These are phyloP conservation scores for Lipomyces yamanashiensis DNA, from an alignment of 805 yeast genomes.

Conservation along the genomic window DNA sequence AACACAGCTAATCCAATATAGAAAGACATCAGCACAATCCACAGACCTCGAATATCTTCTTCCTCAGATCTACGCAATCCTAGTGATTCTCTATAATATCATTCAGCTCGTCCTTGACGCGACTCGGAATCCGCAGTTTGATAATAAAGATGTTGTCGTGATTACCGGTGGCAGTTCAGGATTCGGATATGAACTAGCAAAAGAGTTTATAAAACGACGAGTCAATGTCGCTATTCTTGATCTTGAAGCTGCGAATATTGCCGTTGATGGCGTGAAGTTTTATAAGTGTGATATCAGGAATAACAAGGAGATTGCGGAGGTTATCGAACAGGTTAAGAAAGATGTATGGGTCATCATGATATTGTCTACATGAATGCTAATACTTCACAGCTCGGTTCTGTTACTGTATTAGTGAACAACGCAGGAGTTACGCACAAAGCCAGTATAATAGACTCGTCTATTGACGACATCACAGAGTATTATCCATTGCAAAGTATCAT, in stretches of 20 bases:
- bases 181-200: conserved; percentile 68
- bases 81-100: conserved; percentile 19
- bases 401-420: conserved; percentile 77
- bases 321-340: conserved; percentile 50
- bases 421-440: conserved; percentile 74
- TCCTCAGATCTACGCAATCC: conserved; percentile 23
- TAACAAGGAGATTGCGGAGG: conserved; percentile 50
- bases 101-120: conserved; percentile 1
- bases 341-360: conserved; percentile 32
- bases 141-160: conserved; percentile 61
- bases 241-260: conserved; percentile 45
- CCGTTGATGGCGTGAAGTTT: conserved; percentile 55
- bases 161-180: conserved; percentile 88
- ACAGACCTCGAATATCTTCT: conserved; percentile 11
- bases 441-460: conserved; percentile 57
- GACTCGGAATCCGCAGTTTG: conserved; percentile 1
- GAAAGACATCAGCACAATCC: neutral
- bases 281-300: conserved; percentile 73
- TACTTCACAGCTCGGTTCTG: conserved; percentile 54
- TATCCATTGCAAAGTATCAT: neutral
- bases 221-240: conserved; percentile 71
- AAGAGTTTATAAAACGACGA: conserved; percentile 50
- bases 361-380: neutral
- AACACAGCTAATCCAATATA: neutral
- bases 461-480: conserved; percentile 60